A percentile compares a stretch with the other conserved stretches of the same genome.
phyloP scores from a whole-genome alignment of 805 yeast genomes.

The Ascoidea rubescens region DNA sequence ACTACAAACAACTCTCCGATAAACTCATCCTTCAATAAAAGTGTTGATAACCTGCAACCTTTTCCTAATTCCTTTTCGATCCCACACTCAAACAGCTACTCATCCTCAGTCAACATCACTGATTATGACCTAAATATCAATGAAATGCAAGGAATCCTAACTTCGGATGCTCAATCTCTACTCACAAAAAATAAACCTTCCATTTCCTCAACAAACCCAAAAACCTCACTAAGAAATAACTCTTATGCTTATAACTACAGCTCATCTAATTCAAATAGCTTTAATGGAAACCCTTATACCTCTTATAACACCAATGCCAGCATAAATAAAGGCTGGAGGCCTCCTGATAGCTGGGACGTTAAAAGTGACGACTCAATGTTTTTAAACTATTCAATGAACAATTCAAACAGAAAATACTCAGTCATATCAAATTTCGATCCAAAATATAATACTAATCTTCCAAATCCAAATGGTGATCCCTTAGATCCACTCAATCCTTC shows the following conservation, averaged over 20 bases:
- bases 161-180: background rate
- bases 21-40: background rate
- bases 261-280: conserved; percentile 5
- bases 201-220: background rate
- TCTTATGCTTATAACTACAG: background rate
- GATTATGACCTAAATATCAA: too few species aligned
- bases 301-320: background rate
- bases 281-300: background rate
- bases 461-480: background rate
- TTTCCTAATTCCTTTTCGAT: too few species aligned
- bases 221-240: background rate
- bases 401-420: background rate
- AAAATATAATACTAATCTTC: background rate
- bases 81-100: too few species aligned
- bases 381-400: conserved; percentile 1
- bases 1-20: background rate
- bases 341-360: conserved; percentile 38
- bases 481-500: background rate
- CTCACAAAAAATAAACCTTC: background rate
- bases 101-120: too few species aligned
- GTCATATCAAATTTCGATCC: background rate
- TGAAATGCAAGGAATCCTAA: background rate
- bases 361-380: conserved; percentile 15
- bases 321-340: conserved; percentile 20
- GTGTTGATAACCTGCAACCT: background rate